Evolutionary conservation across 2,329 filamentous ascomycete genomes (phyloP).

Genomic region (Dendrostoma leiphaemia): DNA sequence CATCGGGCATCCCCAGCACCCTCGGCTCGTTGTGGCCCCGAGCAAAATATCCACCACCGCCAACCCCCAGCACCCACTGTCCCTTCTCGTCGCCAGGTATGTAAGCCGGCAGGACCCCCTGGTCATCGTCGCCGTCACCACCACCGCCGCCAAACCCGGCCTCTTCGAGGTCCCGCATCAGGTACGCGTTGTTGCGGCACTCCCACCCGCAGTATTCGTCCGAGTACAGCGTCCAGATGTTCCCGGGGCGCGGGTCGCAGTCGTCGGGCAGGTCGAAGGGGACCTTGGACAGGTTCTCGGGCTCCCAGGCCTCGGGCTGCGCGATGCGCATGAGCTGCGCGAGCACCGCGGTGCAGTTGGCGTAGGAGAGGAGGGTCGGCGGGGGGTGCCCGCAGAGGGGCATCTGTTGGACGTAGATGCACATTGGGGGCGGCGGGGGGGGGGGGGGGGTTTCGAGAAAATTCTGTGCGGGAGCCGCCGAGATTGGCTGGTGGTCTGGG

Average conservation of each 20-base stretch:
- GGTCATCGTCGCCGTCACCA: no score
- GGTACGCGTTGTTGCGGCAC: slow-evolving; percentile 24
- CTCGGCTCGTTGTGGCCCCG: neutral
- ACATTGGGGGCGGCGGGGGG: slow-evolving; percentile 18
- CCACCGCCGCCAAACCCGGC: neutral
- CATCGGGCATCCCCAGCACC: slow-evolving; percentile 21
- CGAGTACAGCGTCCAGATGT: slow-evolving; percentile 18
- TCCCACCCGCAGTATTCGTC: slow-evolving; percentile 28
- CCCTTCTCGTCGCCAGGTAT: slow-evolving; percentile 1
- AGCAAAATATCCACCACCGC: neutral
- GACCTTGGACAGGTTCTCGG: slow-evolving; percentile 6
- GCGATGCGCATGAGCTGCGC: slow-evolving; percentile 23
- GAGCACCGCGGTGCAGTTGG: slow-evolving; percentile 21
- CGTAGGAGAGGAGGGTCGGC: slow-evolving; percentile 21
- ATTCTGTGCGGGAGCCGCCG: neutral
- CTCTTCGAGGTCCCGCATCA: neutral
- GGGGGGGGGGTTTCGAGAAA: no score
- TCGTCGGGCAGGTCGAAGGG: slow-evolving; percentile 22
- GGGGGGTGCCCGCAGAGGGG: slow-evolving; percentile 24
- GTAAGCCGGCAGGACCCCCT: slow-evolving; percentile 7
- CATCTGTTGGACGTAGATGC: slow-evolving; percentile 23
- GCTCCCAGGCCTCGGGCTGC: slow-evolving; percentile 21
- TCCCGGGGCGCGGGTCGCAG: slow-evolving; percentile 21
- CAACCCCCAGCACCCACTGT: neutral
- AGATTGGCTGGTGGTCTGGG: neutral